Base-by-base conservation (phyloP, 306 rosid genomes). In the Medicago ruthenica region DNA sequence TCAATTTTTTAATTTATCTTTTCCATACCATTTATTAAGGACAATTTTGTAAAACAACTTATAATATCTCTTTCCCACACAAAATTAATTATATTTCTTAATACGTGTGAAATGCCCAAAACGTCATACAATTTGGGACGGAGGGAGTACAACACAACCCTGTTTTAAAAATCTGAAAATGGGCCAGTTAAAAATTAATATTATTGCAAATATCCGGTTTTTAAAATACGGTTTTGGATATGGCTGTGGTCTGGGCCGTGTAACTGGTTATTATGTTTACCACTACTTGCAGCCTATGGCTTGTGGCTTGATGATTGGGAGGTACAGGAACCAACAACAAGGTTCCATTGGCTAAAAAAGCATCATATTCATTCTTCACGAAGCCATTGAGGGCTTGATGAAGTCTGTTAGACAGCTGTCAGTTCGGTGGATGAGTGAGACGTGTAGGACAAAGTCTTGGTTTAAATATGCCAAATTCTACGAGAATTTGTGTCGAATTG, bases 131-230 rank as follows among this genome's bases (percentile, higher is more conserved):
- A n/a, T n/a, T n/a, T n/a, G n/a, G n/a, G n/a, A n/a, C n/a, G n/a
- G n/a, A n/a, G n/a, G n/a, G n/a, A n/a, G n/a, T n/a, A 54, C 11
- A 58, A 57, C 63, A 57, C 63, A 57, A 57, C 34, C 36, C 36
- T 21, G 36, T 57, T 21, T 57, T 21, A 57, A 57, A 57, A 10
- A 57, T 57, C 36, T 21, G 63, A 57, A 57, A 57, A 57, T 11
- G 36, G 7, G 16, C n/a, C 15, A 2, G 16, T 57, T 21, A 57
- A 57, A 55, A 21, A 10, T 21, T 57, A 57, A 57, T 10, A 10
- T 21, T 57, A 57, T 57, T 57, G 9, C 36, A 57, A 57, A 57
- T 21, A 57, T 55, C 61, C 27, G 27, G 34, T 20, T 55, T 55
- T 55, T 10, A 55, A 55, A 55, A 20, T 58, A 58, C 22, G 63